Evolutionary conservation across 2,329 filamentous ascomycete species (phyloP), one percentile per base, ranked within the genome.

Genomic region (Epichloe gansuensis): DNA sequence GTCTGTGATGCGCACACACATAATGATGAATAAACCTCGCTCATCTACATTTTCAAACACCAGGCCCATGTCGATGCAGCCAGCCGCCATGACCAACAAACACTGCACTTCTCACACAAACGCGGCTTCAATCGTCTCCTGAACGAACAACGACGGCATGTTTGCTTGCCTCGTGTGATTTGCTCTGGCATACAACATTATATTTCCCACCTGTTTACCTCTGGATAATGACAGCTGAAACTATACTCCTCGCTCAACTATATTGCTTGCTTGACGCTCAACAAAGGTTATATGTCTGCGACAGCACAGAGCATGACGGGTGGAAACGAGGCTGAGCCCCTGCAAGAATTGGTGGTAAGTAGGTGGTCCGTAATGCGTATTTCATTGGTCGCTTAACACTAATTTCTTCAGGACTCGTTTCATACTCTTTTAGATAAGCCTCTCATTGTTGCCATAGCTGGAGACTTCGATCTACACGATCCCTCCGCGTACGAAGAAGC

Each of bases 341-440:
- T 62, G 46, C 61, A 62, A 49, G 56, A 58, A 51, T 52, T 65
- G 41, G 63, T 65, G 62, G 63, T 65, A 62, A 45, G 63, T 38
- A 40, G 21, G 23, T 21, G 12, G 15, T 27, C 12, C 12, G 6
- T 13, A 17, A 36, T 31, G 7, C 6, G 31, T 17, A 36, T 35
- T 9, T 9, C 27, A 8, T 17, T 35, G 27, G 9, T 35, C 21
- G 43, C 27, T 13, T 3, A 39, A n/a, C 15, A 39, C 36, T 39
- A 39, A 35, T 17, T 5, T 36, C 15, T 17, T 17, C 54, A 90
- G 82, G 75, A 81, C 55, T 80, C 84, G 57, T 91, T 88, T 62
- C 83, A 82, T 63, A 78, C 85, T 25, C 77, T 84, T 17, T 68
- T 96, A 41, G 90, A 96, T 58, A 80, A 89, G 57, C 78, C 87